Base-by-base conservation (phyloP, 345 rosid species). In the Euphorbia peplus region DNA sequence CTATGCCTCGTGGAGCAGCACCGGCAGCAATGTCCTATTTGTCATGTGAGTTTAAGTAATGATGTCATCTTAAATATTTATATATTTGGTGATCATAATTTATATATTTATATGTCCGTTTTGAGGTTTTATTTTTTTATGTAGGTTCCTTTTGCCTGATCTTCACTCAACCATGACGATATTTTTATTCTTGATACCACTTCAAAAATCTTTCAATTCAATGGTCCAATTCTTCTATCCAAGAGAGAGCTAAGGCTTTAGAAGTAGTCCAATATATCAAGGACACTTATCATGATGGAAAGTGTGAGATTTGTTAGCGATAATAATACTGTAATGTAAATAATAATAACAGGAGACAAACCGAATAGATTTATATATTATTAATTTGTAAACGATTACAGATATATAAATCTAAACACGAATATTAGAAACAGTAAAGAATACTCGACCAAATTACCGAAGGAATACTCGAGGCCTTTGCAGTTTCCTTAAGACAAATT, bases 1-100 rank as follows among this genome's bases (percentile, higher is more conserved):
- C 97, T n/a, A 93, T 93, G 97, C 98, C 90, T 76, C 88, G 98
- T 62, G 97, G 92, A 67, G 97, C 98, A 54, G 96, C 98, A 53
- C 82, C 90, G 69, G 95, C 91, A 30, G 97, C 98, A 77, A 86
- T 93, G 92, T 93, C 98, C 35, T 89, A 90, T 78, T 82, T 93
- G 66, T 89, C 98, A 47, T 87, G 97, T 90, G 85, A 67, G 92
- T 73, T 52, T 24, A 42, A 48, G 21, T 28, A 7, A 46, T 19
- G 25, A 44, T 53, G 21, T 22, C 47, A 22, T 37, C 54, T 39
- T 41, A n/a, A n/a, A n/a, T n/a, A n/a, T n/a, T n/a, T n/a, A n/a
- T n/a, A n/a, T n/a, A n/a, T 3, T 3, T 32, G 6, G 37, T 32
- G 37, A 32, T 32, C 37, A 32, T 32, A 6, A 32, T 32, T n/a